Conservation (phyloP, 805 yeast species). For the Yarrowia yakushimensis region DNA sequence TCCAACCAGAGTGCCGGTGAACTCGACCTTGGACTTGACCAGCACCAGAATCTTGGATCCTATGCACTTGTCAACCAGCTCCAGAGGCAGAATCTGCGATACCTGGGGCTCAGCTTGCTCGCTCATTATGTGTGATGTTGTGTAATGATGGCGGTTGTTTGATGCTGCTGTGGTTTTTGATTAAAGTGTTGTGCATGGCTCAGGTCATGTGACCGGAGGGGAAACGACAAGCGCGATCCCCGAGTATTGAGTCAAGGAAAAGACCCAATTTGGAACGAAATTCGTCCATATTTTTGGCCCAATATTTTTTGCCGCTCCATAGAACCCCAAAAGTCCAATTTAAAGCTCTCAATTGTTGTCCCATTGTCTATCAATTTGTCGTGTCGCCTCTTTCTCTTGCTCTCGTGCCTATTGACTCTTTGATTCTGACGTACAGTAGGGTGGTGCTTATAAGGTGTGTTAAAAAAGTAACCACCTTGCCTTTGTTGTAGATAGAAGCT, state of each 20-base stretch:
- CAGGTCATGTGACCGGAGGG: conserved; percentile 9
- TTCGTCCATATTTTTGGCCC: background rate
- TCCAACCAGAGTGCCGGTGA: conserved; percentile 83
- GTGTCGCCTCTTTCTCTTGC: background rate
- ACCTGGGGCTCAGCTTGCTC: conserved; percentile 22
- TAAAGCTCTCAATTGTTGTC: background rate
- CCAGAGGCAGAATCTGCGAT: conserved; percentile 57
- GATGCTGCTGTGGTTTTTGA: background rate
- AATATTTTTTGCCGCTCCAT: background rate
- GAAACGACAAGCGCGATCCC: too few relatives aligned
- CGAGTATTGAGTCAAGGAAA: too few relatives aligned
- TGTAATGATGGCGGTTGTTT: background rate
- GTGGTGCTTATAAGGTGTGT: background rate
- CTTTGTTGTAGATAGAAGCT: background rate
- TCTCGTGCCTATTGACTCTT: background rate
- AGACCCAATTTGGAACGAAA: too few relatives aligned
- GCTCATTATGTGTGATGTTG: conserved; percentile 21
- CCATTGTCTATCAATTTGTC: background rate
- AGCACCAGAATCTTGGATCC: conserved; percentile 77
- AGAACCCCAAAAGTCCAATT: background rate
- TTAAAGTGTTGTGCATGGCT: conserved; percentile 6
- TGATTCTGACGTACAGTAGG: background rate
- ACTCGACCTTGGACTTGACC: conserved; percentile 60
- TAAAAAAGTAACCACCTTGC: background rate
- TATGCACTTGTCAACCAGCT: conserved; percentile 80